These are phyloP conservation scores for Pleurotus platypus DNA, from an alignment of 768 basidiomycete species.

Conservation along the genomic window DNA sequence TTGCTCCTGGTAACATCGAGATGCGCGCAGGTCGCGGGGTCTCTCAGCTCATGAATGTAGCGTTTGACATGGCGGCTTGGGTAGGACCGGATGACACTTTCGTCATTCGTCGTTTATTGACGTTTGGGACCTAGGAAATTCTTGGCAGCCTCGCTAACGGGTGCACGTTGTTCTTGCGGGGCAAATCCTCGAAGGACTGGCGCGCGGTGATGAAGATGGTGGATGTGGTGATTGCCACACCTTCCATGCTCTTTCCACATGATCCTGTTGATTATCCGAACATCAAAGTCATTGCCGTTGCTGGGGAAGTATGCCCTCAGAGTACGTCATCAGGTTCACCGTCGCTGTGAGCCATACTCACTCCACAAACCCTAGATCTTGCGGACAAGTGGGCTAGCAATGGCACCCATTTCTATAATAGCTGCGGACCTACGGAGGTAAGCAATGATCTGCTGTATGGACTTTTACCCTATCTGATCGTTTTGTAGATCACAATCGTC, in stretches of 20 bases:
- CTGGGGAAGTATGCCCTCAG: constrained; percentile 53
- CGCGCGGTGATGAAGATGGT: constrained; percentile 42
- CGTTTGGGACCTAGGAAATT: constrained; percentile 28
- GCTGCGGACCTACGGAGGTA: constrained; percentile 54
- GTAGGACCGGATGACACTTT: not conserved
- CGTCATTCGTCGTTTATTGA: not conserved
- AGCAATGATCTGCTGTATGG: not conserved
- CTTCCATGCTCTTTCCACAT: constrained; percentile 46
- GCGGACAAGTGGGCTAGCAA: constrained; percentile 38
- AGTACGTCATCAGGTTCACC: constrained; percentile 22
- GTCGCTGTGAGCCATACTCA: too few relatives aligned
- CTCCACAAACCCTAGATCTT: constrained; percentile 19
- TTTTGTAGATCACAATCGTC: constrained; percentile 42
- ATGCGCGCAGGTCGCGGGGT: constrained; percentile 56
- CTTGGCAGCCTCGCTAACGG: constrained; percentile 50
- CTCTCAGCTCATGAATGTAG: constrained; percentile 58
- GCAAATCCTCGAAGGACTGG: constrained; percentile 49
- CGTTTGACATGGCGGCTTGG: constrained; percentile 70
- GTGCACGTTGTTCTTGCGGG: constrained; percentile 48
- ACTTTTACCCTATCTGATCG: not conserved
- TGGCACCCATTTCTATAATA: constrained; percentile 42
- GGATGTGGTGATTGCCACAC: constrained; percentile 50
- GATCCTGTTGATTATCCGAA: constrained; percentile 51
- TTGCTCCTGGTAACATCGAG: constrained; percentile 46
- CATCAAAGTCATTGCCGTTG: constrained; percentile 49